These are phyloP conservation scores for Helotiales sp. DNA, from an alignment of 2,329 filamentous ascomycete genomes.

Conservation along the genomic window DNA sequence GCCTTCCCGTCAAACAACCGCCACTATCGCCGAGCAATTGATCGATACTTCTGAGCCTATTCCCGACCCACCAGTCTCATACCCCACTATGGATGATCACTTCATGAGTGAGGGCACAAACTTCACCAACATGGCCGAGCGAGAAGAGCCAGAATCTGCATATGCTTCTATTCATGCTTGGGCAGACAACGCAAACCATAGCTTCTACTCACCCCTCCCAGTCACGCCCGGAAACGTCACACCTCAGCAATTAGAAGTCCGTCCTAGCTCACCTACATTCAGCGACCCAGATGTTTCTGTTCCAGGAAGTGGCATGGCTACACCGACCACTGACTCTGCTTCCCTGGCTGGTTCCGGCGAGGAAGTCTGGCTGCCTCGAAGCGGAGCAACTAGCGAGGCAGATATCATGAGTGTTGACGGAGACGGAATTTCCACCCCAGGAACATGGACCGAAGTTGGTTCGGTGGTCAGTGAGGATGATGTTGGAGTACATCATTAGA, in stretches of 20 bases:
- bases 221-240: constrained; percentile 41
- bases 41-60: constrained; percentile 31
- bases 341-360: constrained; percentile 54
- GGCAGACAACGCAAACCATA: constrained; percentile 48
- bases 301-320: constrained; percentile 51
- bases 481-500: constrained; percentile 30
- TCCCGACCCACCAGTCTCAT: constrained; percentile 28
- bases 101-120: constrained; percentile 34
- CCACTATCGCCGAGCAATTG: constrained; percentile 29
- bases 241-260: constrained; percentile 16
- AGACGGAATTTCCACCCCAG: constrained; percentile 56
- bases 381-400: constrained; percentile 43
- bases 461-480: constrained; percentile 54
- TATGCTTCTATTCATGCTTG: constrained; percentile 65
- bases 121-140: constrained; percentile 54
- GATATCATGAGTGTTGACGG: constrained; percentile 62
- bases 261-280: constrained; percentile 25
- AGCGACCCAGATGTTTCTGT: constrained; percentile 29
- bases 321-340: constrained; percentile 56
- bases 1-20: constrained; percentile 21
- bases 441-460: constrained; percentile 65
- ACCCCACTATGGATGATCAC: constrained; percentile 25
- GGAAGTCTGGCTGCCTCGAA: constrained; percentile 39
- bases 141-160: constrained; percentile 46
- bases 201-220: constrained; percentile 63